Percentiles rank a stretch among this genome's conserved stretches.
Conservation (phyloP, 805 yeast genomes). For the Pichia thaimueangensis region DNA sequence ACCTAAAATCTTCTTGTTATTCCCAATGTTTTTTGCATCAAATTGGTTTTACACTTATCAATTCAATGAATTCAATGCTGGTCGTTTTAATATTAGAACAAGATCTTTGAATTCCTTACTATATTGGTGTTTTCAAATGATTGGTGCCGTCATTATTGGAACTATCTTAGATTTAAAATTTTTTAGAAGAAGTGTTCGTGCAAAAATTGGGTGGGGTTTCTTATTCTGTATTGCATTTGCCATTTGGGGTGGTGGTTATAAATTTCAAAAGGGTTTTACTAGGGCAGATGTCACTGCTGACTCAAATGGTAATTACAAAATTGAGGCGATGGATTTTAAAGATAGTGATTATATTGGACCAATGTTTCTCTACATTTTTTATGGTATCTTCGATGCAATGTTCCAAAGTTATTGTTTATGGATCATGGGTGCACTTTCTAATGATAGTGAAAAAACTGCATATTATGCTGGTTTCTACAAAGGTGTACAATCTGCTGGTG, state of each 20-base stretch:
- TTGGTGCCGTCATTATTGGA: constrained; percentile 49
- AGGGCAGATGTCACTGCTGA: constrained; percentile 20
- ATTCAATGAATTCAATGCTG: constrained; percentile 51
- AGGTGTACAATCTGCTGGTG: constrained; percentile 59
- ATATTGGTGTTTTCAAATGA: constrained; percentile 56
- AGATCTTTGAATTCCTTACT: constrained; percentile 55
- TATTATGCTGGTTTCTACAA: constrained; percentile 58
- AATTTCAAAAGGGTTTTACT: constrained; percentile 25
- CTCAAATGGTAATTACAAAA: not conserved
- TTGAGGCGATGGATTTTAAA: constrained; percentile 37
- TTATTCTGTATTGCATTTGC: constrained; percentile 35
- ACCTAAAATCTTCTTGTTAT: constrained; percentile 37
- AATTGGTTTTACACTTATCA: constrained; percentile 66
- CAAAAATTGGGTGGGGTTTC: constrained; percentile 38
- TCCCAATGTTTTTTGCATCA: constrained; percentile 59
- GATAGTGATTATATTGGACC: constrained; percentile 48
- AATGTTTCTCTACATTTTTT: constrained; percentile 55
- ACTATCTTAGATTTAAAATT: constrained; percentile 38
- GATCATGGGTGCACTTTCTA: constrained; percentile 53
- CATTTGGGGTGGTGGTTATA: constrained; percentile 56
- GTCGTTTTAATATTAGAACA: constrained; percentile 50
- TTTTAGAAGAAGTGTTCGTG: constrained; percentile 40
- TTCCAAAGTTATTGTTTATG: constrained; percentile 55
- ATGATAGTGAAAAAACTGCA: constrained; percentile 49
- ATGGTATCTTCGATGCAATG: constrained; percentile 54